Evolutionary conservation across 148 eudicot species (phyloP), one percentile per base, ranked within the genome.

Genomic region (Vaccinium myrtillus): DNA sequence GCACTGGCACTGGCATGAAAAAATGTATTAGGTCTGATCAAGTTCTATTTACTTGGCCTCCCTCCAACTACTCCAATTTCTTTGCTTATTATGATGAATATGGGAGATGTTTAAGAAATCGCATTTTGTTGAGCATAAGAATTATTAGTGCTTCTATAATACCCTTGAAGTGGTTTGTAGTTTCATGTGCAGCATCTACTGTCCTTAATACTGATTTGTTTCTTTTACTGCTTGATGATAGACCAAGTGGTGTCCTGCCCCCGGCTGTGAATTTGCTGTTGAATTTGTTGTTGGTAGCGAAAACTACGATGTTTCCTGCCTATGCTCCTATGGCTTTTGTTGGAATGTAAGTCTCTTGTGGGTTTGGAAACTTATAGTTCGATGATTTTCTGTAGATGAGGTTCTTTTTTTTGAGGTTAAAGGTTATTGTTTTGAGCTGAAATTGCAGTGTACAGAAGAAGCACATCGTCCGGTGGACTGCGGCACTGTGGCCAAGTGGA

Each of bases 191-290:
- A 27, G 48, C 48, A 3, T 78, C 19, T 84, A 12, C 18, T 14
- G 1, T 8, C 23, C 27, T 4, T 50, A 23, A 23, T n/a, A 43
- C 74, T 21, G 65, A 10, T 71, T 23, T 21, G 56, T 85, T 39
- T 55, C 25, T 12, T 65, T 48, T 70, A 48, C 63, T 51, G 1
- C 54, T 81, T 15, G 76, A 81, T 15, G 76, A 81, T 75, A 92
- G 94, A 86, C 87, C 61, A 93, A 93, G 81, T 93, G 94, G 94
- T 93, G 96, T 85, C 96, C 96, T 87, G 92, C 89, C 46, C 96
- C 94, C 43, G 93, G 91, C 18, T 92, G 96, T 82, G 93, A 92
- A 21, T 83, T 83, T 85, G 94, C 93, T 58, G 88, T 92, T 81
- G 92, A 88, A 78, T 92, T 89, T 88, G 88, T 82, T 82, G 86